Evolutionary conservation across 2,329 filamentous ascomycete genomes (phyloP).

Genomic region (Neofusicoccum sp.): DNA sequence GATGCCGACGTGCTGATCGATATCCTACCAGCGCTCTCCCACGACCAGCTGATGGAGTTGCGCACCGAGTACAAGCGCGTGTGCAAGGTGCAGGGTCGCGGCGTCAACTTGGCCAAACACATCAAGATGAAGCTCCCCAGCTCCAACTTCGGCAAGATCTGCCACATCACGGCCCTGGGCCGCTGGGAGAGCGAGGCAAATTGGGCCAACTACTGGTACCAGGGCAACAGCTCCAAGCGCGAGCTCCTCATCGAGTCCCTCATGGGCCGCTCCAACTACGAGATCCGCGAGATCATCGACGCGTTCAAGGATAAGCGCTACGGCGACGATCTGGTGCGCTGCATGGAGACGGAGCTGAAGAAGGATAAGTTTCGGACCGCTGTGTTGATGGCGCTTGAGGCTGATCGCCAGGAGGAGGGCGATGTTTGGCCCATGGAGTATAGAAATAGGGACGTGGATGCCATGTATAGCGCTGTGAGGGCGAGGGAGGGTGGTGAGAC

Average conservation of each 20-base stretch:
- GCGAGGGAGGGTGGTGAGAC: slow-evolving; percentile 78
- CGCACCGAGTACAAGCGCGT: slow-evolving; percentile 87
- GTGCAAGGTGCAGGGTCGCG: slow-evolving; percentile 77
- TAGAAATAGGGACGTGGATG: slow-evolving; percentile 63
- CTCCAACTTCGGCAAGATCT: slow-evolving; percentile 80
- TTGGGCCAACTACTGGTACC: slow-evolving; percentile 98
- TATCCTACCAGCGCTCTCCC: slow-evolving; percentile 78
- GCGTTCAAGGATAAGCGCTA: slow-evolving; percentile 92
- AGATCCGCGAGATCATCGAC: slow-evolving; percentile 82
- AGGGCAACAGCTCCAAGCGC: slow-evolving; percentile 76
- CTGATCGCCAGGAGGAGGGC: slow-evolving; percentile 76
- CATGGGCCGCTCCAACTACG: slow-evolving; percentile 86
- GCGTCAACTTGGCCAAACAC: slow-evolving; percentile 83
- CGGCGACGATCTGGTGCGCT: slow-evolving; percentile 72
- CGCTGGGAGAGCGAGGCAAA: slow-evolving; percentile 91
- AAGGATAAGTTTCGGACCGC: slow-evolving; percentile 95
- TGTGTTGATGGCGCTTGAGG: slow-evolving; percentile 79
- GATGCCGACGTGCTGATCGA: slow-evolving; percentile 73
- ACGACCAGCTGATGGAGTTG: slow-evolving; percentile 84
- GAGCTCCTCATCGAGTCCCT: slow-evolving; percentile 91
- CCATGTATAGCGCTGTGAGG: slow-evolving; percentile 67
- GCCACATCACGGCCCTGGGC: slow-evolving; percentile 85
- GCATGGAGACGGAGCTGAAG: slow-evolving; percentile 89
- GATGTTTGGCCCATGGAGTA: slow-evolving; percentile 61
- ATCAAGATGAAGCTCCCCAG: slow-evolving; percentile 70